Conservation (phyloP, 2,329 filamentous ascomycete genomes). For the Rosellinia necatrix region DNA sequence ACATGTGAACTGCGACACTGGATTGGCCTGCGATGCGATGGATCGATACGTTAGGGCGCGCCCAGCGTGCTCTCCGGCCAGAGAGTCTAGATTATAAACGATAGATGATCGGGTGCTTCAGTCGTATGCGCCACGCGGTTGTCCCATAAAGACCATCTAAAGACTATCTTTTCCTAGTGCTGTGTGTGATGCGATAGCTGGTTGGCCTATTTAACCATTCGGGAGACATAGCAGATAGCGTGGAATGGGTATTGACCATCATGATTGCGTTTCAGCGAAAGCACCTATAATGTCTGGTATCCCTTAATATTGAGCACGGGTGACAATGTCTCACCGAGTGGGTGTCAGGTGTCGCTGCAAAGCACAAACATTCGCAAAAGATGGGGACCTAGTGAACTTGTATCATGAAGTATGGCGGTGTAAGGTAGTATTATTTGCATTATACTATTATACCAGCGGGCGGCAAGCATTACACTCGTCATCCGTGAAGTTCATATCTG, state of each 20-base stretch:
- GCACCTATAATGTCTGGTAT: background rate
- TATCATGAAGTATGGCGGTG: background rate
- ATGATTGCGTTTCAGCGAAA: background rate
- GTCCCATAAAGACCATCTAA: too few species aligned
- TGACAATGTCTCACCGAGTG: background rate
- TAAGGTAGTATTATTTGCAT: slow-evolving; percentile 28
- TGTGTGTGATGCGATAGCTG: background rate
- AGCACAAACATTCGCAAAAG: background rate
- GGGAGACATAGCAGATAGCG: background rate
- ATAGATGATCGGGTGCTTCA: too few species aligned
- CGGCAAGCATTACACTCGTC: slow-evolving; percentile 14
- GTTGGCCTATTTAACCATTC: background rate
- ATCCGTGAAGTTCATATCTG: slow-evolving; percentile 14
- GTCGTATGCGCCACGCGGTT: too few species aligned
- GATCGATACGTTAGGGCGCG: too few species aligned
- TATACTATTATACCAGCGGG: slow-evolving; percentile 20
- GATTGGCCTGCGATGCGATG: too few species aligned
- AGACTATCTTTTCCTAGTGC: too few species aligned
- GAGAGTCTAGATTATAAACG: too few species aligned
- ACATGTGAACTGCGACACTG: background rate
- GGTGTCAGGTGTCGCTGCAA: too few species aligned
- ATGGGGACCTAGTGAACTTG: background rate
- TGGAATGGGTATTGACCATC: background rate
- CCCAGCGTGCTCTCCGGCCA: too few species aligned
- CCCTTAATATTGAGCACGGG: background rate